Evolutionary conservation across 208 protist genomes (phyloP), one percentile per base, ranked within the genome.

Genomic region (Herpetomonas muscarum): DNA sequence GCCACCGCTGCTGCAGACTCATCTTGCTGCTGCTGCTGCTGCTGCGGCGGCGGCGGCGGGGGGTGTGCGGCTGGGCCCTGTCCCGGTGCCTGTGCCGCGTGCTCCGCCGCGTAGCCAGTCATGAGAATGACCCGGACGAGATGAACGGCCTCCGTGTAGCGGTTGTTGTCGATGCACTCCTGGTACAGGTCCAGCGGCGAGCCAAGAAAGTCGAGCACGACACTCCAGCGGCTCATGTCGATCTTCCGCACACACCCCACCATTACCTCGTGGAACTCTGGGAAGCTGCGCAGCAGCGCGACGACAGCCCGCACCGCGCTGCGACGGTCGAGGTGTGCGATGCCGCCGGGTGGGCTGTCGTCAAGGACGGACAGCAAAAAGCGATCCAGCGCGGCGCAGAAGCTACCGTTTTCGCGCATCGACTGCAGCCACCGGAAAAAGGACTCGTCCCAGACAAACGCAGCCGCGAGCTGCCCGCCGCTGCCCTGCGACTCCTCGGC

Each of bases 231-330:
- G 10, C 67, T 74, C 15, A 78, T 64, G 48, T 91, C 87, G 42
- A 87, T 65, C 65, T 89, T 94, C 46, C 87, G 87, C 55, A 91
- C 46, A 32, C 81, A 91, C 5, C 67, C 77, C 1, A 87, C 75
- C 9, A 86, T 67, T 7, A 94, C 66, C 42, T 65, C 51, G 62
- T 87, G 69, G 55, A 79, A 90, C 55, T 90, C 87, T 0, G 79
- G 71, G 59, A 86, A 91, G 52, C 69, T 71, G 44, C 76, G 73
- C 45, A 94, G 70, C n/a, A 89, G 64, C 3, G 52, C 30, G 9
- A 91, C 47, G 19, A 62, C 56, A 21, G 69, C 67, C 30, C 71
- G 69, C 44, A 94, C 45, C 13, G 78, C 76, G 32, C 50, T 70
- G 19, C 61, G 55, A 5, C 76, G 70, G 42, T 76, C 62, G 10